Base-by-base conservation (phyloP, 23 red algal genomes). In the Gracilaria caudata region DNA sequence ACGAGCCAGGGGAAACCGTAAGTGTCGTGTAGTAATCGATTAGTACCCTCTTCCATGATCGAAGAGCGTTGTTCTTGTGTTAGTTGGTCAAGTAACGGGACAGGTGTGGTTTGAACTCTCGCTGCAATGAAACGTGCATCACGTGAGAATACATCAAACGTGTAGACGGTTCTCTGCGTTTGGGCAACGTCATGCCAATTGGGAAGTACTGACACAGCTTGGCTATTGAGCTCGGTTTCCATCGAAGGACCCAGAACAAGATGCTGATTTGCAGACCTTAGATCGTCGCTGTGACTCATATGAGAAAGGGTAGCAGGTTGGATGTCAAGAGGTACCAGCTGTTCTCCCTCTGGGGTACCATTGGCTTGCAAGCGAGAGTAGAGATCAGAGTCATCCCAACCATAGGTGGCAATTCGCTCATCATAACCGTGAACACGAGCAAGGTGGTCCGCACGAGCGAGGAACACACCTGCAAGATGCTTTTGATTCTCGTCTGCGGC, bases 371-470 rank as follows among this genome's bases (percentile, higher is more conserved):
- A 45, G 25, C 89, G 78, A 3, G 78, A 23, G 51, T 92, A 92
- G 25, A 92, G 57, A 74, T 92, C 89, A 11, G 89, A 83, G 23
- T 83, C 89, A 64, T 92, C 89, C 70, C 89, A 83, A 3, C 89
- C 89, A 84, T 92, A 92, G 3, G 89, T 84, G 35, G 78, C 57
- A 41, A 92, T 73, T 34, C 91, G 77, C 41, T 94, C 91, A 86
- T 94, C 91, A 58, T 87, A 94, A 23, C 91, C 91, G 19, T 80
- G 53, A 38, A 94, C 49, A 11, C 58, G 44, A 17, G 71, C 56
- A 81, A 94, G 37, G 56, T 84, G 58, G 13, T 77, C 74, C 5
- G 75, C 54, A 40, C 81, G 55, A 56, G 83, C 91, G 17, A 94
- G 46, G 51, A 94, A 83, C 33, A 86, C 76, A 56, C 81, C 82